These are phyloP conservation scores for Scortechinia acanthostroma DNA, from an alignment of 2,329 filamentous ascomycete genomes.

Conservation along the genomic window DNA sequence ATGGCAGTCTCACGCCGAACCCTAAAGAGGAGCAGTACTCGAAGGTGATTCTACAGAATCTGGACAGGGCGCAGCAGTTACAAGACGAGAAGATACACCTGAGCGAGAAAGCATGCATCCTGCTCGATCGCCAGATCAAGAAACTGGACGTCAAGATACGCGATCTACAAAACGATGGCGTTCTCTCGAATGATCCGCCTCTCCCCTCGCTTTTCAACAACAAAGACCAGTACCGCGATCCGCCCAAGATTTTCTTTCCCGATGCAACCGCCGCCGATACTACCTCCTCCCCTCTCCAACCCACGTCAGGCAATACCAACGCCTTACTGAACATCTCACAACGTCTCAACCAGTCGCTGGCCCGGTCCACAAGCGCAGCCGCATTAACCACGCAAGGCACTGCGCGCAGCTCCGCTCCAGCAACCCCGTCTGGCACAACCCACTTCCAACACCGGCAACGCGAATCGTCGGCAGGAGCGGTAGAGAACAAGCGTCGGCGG, in stretches of 20 bases:
- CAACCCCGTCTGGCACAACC: constrained; percentile 27
- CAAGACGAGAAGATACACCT: constrained; percentile 57
- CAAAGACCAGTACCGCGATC: constrained; percentile 28
- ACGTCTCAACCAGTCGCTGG: background rate
- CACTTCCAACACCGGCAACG: constrained; percentile 36
- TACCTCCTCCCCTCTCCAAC: constrained; percentile 24
- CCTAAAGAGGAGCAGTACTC: constrained; percentile 56
- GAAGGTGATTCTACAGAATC: constrained; percentile 46
- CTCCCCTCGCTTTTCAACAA: constrained; percentile 49
- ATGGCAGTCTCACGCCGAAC: constrained; percentile 51
- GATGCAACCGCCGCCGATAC: constrained; percentile 33
- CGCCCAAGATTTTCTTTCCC: constrained; percentile 37
- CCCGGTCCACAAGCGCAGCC: constrained; percentile 24
- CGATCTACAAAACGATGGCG: constrained; percentile 47
- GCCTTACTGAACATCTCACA: background rate
- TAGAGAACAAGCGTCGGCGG: constrained; percentile 49
- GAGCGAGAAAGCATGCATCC: constrained; percentile 47
- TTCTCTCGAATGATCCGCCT: constrained; percentile 47
- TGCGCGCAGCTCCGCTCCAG: constrained; percentile 29
- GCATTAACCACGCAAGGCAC: constrained; percentile 18
- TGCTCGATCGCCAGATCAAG: constrained; percentile 58
- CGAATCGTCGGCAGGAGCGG: constrained; percentile 42
- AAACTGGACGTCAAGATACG: constrained; percentile 53
- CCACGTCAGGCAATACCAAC: background rate
- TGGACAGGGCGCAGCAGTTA: constrained; percentile 44